phyloP scores from a whole-genome alignment of 768 basidiomycete species.

The Lentinula sp. region DNA sequence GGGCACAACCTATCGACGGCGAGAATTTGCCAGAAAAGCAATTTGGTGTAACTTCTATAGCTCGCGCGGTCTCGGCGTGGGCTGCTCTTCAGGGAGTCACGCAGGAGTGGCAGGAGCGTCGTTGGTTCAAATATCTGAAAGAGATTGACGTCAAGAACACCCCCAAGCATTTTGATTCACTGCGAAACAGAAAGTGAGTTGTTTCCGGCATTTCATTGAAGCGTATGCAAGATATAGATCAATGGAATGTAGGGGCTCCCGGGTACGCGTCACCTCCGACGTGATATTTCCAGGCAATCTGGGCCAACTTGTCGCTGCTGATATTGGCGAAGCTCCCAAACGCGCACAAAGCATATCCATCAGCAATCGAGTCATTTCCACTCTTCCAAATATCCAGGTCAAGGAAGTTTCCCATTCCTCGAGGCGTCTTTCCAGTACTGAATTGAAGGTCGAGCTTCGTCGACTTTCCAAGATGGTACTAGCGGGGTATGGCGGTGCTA shows the following conservation, averaged over 20 bases:
- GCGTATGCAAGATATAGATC: not conserved
- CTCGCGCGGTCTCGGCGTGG: slow-evolving; percentile 72
- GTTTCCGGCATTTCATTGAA: not conserved
- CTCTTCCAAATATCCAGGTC: slow-evolving; percentile 7
- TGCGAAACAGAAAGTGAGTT: slow-evolving; percentile 29
- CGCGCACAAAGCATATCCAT: slow-evolving; percentile 24
- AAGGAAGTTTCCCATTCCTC: not conserved
- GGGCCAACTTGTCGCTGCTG: slow-evolving; percentile 75
- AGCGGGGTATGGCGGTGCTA: slow-evolving; percentile 81
- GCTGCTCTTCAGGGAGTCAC: slow-evolving; percentile 78
- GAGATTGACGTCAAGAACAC: slow-evolving; percentile 60
- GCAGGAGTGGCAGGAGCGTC: slow-evolving; percentile 71
- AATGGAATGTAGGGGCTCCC: slow-evolving; percentile 35
- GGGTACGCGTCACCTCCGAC: slow-evolving; percentile 68
- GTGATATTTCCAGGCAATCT: slow-evolving; percentile 59
- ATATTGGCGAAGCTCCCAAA: slow-evolving; percentile 60
- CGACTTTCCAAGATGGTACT: slow-evolving; percentile 79
- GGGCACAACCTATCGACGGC: slow-evolving; percentile 49
- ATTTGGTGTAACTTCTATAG: slow-evolving; percentile 61
- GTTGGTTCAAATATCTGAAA: slow-evolving; percentile 58
- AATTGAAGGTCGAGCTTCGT: slow-evolving; percentile 66
- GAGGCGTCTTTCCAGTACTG: slow-evolving; percentile 28
- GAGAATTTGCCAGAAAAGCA: slow-evolving; percentile 51
- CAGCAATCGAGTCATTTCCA: not conserved
- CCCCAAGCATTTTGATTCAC: slow-evolving; percentile 21